These are phyloP conservation scores for Gossypium bickii DNA, from an alignment of 345 rosid genomes.

Conservation along the genomic window DNA sequence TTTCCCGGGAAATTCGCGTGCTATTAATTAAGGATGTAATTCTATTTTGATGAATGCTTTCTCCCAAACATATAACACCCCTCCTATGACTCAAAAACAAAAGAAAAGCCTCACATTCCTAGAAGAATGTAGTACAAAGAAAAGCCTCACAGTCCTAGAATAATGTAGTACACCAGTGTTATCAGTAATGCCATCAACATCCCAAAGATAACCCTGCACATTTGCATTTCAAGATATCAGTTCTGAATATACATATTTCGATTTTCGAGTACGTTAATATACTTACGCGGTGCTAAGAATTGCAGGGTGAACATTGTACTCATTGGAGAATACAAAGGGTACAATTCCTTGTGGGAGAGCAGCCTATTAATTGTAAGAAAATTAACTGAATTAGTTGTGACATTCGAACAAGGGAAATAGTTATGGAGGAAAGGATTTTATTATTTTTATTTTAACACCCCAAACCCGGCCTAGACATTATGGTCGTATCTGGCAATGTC, in stretches of 20 bases:
- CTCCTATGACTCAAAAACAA: neutral
- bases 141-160: slow-evolving; percentile 62
- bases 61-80: neutral
- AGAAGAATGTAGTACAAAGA: slow-evolving; percentile 46
- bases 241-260: neutral
- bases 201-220: slow-evolving; percentile 91
- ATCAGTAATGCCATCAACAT: slow-evolving; percentile 93
- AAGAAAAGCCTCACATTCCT: slow-evolving; percentile 50
- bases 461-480: no score
- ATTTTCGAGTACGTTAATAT: neutral
- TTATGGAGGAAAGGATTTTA: neutral
- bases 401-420: neutral
- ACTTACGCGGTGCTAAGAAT: slow-evolving; percentile 80
- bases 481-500: no score
- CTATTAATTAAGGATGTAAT: neutral
- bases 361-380: slow-evolving; percentile 39
- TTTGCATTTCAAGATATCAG: slow-evolving; percentile 7
- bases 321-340: slow-evolving; percentile 88
- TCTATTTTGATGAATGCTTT: slow-evolving; percentile 11
- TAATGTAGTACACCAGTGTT: slow-evolving; percentile 56
- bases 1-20: slow-evolving; percentile 17
- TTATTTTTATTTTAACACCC: no score
- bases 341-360: slow-evolving; percentile 88
- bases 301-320: slow-evolving; percentile 79
- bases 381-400: neutral